Evolutionary conservation across 768 basidiomycete species (phyloP).

Genomic region (Trichaptum fuscoviolaceum): DNA sequence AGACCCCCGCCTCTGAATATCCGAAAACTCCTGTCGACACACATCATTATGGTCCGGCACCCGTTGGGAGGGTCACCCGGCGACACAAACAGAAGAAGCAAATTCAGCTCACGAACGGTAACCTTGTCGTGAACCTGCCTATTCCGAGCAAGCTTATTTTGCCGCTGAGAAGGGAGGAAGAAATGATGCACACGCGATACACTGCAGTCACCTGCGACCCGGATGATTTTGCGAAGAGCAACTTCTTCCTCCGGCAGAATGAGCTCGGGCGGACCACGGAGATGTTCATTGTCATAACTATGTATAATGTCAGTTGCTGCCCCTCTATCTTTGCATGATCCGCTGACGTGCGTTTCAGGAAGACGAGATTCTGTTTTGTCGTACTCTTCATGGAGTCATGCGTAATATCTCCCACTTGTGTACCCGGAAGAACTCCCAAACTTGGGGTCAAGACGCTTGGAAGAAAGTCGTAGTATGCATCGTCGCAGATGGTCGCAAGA

Average conservation of each 20-base stretch:
- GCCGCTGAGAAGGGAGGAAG: constrained; percentile 61
- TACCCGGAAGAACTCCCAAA: constrained; percentile 83
- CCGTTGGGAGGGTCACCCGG: constrained; percentile 69
- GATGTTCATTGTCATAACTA: constrained; percentile 90
- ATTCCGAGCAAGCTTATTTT: constrained; percentile 84
- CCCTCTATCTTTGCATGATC: constrained; percentile 4
- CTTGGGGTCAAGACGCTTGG: constrained; percentile 96
- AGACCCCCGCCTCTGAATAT: constrained; percentile 25
- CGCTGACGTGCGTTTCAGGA: constrained; percentile 41
- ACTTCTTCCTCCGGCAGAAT: constrained; percentile 83
- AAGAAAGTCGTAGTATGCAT: constrained; percentile 96
- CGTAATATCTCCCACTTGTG: constrained; percentile 76
- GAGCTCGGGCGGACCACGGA: constrained; percentile 78
- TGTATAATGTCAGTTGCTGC: constrained; percentile 77
- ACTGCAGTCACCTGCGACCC: constrained; percentile 94
- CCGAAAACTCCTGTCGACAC: constrained; percentile 57
- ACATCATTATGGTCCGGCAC: constrained; percentile 85
- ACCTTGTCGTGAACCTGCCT: constrained; percentile 77
- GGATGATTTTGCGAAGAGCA: constrained; percentile 80
- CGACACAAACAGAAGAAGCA: constrained; percentile 72
- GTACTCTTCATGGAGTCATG: constrained; percentile 96
- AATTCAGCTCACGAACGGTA: constrained; percentile 81
- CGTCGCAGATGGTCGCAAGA: constrained; percentile 82
- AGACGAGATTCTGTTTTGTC: constrained; percentile 84
- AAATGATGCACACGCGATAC: constrained; percentile 70